Conservation (phyloP, 768 basidiomycete genomes). For the Tulasnella sp. region DNA sequence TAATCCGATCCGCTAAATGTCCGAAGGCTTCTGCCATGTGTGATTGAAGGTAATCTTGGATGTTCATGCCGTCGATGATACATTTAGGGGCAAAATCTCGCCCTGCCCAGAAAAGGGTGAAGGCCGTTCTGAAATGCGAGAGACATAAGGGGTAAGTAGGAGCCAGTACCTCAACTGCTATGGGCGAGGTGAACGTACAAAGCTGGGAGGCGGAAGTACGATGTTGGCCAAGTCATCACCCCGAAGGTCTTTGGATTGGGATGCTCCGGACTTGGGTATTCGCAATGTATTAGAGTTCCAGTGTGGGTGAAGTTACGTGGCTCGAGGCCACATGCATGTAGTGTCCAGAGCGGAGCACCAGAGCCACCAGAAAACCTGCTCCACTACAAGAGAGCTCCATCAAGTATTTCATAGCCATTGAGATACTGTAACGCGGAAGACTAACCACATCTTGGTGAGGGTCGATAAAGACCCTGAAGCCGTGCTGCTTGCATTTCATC, state of each 20-base stretch:
- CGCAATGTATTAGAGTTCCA: slow-evolving; percentile 32
- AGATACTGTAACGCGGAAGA: neutral
- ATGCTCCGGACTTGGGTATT: slow-evolving; percentile 34
- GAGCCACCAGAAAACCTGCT: slow-evolving; percentile 34
- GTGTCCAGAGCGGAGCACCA: slow-evolving; percentile 33
- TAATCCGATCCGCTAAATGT: slow-evolving; percentile 22
- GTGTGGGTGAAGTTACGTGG: slow-evolving; percentile 33
- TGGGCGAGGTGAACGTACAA: no score
- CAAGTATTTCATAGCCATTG: neutral
- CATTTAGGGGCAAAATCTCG: slow-evolving; percentile 35
- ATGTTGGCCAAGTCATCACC: slow-evolving; percentile 38
- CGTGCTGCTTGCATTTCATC: slow-evolving; percentile 31
- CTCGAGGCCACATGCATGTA: slow-evolving; percentile 33
- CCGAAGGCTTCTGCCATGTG: slow-evolving; percentile 22
- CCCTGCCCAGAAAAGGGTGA: slow-evolving; percentile 36
- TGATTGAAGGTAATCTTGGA: slow-evolving; percentile 29
- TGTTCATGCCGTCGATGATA: slow-evolving; percentile 34
- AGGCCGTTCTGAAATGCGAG: slow-evolving; percentile 27
- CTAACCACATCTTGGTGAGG: slow-evolving; percentile 38
- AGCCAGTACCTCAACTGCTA: no score
- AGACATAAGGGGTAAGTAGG: no score
- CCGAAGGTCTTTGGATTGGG: slow-evolving; percentile 31
- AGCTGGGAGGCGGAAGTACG: slow-evolving; percentile 33
- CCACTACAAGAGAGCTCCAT: slow-evolving; percentile 20
- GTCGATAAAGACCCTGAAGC: slow-evolving; percentile 35